Conservation (phyloP, 352 stramenopile genomes). For the Phytopythium montanum region DNA sequence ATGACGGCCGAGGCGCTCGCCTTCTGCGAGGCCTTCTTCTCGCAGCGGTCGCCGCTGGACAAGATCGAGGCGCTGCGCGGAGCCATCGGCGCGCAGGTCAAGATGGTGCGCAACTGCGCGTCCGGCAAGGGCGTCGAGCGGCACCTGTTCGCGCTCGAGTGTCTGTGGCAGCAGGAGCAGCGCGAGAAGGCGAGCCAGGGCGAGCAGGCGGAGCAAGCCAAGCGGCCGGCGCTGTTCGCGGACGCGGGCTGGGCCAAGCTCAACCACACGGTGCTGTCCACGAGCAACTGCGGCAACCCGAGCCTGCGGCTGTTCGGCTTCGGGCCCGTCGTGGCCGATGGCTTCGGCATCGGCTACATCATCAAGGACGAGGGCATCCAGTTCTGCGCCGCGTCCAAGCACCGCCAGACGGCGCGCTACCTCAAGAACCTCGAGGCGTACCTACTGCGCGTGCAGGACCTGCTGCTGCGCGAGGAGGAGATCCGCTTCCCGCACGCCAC, state of each 20-base stretch:
- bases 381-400: slow-evolving; percentile 80
- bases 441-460: slow-evolving; percentile 69
- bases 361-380: slow-evolving; percentile 95
- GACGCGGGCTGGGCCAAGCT: slow-evolving; percentile 88
- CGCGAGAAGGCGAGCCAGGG: slow-evolving; percentile 27
- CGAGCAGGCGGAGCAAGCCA: too few species aligned
- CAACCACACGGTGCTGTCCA: slow-evolving; percentile 95
- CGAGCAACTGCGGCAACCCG: slow-evolving; percentile 96
- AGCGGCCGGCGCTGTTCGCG: slow-evolving; percentile 82
- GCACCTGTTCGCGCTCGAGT: slow-evolving; percentile 94
- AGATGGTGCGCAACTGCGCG: slow-evolving; percentile 86
- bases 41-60: slow-evolving; percentile 72
- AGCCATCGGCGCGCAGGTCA: slow-evolving; percentile 87
- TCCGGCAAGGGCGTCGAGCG: slow-evolving; percentile 91
- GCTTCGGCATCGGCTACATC: slow-evolving; percentile 97
- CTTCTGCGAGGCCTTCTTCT: slow-evolving; percentile 90
- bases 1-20: slow-evolving; percentile 88
- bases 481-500: slow-evolving; percentile 69
- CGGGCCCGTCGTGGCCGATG: slow-evolving; percentile 90
- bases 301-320: slow-evolving; percentile 93
- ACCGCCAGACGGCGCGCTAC: slow-evolving; percentile 81
- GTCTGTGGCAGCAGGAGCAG: slow-evolving; percentile 70
- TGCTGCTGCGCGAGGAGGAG: slow-evolving; percentile 75
- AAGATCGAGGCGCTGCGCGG: slow-evolving; percentile 87
- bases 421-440: slow-evolving; percentile 82